These are phyloP conservation scores for Bipolaris cookei DNA, from an alignment of 2,329 filamentous ascomycete species.

Conservation along the genomic window DNA sequence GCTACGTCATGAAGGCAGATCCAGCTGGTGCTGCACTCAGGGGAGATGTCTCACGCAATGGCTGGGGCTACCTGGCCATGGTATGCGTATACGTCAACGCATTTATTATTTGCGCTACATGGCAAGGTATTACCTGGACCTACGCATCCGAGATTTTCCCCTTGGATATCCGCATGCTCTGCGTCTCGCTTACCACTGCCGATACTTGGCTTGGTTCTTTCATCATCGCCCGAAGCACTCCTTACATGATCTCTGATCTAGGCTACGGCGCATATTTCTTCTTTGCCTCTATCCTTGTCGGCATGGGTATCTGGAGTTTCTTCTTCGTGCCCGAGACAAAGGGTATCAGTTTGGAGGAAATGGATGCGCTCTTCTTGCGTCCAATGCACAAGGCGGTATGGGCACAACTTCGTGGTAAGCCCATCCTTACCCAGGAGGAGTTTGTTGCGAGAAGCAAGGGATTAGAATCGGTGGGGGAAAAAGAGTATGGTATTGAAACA, in stretches of 20 bases:
- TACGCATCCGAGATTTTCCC: slow-evolving; percentile 60
- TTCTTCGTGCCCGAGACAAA: slow-evolving; percentile 45
- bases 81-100: slow-evolving; percentile 63
- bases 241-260: slow-evolving; percentile 48
- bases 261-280: slow-evolving; percentile 51
- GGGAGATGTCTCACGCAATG: slow-evolving; percentile 53
- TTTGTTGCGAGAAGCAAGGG: slow-evolving; percentile 25
- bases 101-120: slow-evolving; percentile 58
- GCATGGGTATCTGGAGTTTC: slow-evolving; percentile 43
- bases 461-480: slow-evolving; percentile 22
- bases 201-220: slow-evolving; percentile 51
- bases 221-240: slow-evolving; percentile 50
- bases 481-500: slow-evolving; percentile 27
- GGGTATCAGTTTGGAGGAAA: slow-evolving; percentile 40
- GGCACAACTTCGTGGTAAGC: slow-evolving; percentile 36
- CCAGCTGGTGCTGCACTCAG: slow-evolving; percentile 53
- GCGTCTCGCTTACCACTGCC: slow-evolving; percentile 49
- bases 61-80: slow-evolving; percentile 60
- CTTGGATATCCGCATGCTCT: slow-evolving; percentile 50
- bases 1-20: slow-evolving; percentile 61
- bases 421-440: slow-evolving; percentile 25
- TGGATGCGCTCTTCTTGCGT: slow-evolving; percentile 39
- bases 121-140: slow-evolving; percentile 53
- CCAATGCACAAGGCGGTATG: slow-evolving; percentile 41
- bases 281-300: slow-evolving; percentile 41